Evolutionary conservation across 345 rosid species (phyloP), one percentile per base, ranked within the genome.

Genomic region (Rhodamnia argentea): DNA sequence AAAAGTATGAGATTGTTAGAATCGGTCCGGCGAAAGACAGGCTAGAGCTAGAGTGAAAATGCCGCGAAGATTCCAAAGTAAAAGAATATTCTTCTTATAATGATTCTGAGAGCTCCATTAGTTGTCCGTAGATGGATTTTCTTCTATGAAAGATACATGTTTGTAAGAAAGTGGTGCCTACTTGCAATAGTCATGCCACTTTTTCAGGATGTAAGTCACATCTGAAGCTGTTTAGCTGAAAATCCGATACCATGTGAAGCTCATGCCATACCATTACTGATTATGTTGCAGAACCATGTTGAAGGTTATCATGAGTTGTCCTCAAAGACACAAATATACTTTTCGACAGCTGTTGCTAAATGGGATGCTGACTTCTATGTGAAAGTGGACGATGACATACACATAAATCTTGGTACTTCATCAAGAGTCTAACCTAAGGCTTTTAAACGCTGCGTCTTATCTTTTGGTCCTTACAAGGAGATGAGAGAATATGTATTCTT

Each of bases 281-380:
- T 84, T 42, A 40, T 87, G 70, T 75, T 87, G 92, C 96, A 95
- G 98, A 94, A 92, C 91, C 96, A 93, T 87, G 89, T 94, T 29
- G 98, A 95, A 90, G 98, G 96, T 83, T 93, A 95, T 88, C 95
- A 92, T 50, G 95, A 94, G 87, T 84, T 94, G 84, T 94, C 98
- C 32, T 92, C 91, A 14, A 95, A 95, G 91, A 94, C 96, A 84
- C 96, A 94, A 88, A 87, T 90, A 84, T 95, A 91, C 89, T 94
- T 95, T 64, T 90, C 93, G 44, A 89, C 92, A 53, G 98, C 94
- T 24, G 98, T 92, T 50, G 92, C 95, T 26, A 92, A 85, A 86
- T 94, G 96, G 98, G 98, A 95, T 90, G 96, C 98, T 26, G 98
- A 95, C 85, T 95, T 95, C 92, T 95, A 92, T 82, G 89, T 95